phyloP scores from a whole-genome alignment of 805 yeast species.

The Kluyveromyces nonfermentans region DNA sequence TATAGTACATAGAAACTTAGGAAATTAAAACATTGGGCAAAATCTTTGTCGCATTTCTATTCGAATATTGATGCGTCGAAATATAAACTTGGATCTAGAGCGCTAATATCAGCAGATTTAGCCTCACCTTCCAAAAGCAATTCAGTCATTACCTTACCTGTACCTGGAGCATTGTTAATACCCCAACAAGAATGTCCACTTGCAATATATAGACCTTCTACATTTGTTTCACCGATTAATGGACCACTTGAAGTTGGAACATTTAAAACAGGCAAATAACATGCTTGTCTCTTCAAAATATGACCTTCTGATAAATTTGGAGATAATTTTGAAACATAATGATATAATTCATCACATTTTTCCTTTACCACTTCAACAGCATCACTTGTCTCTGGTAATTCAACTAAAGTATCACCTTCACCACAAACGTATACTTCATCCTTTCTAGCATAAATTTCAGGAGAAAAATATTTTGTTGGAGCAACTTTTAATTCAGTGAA shows the following conservation, averaged over 20 bases:
- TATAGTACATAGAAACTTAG: background rate
- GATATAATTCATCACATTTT: conserved; percentile 80
- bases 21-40: background rate
- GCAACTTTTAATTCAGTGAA: conserved; percentile 83
- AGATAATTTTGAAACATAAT: conserved; percentile 69
- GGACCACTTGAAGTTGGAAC: conserved; percentile 93
- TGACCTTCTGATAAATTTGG: conserved; percentile 63
- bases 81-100: conserved; percentile 77
- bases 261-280: conserved; percentile 89
- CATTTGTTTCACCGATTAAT: conserved; percentile 86
- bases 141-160: conserved; percentile 91
- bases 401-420: conserved; percentile 86
- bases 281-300: conserved; percentile 79
- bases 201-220: conserved; percentile 65
- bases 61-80: conserved; percentile 56
- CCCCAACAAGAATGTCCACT: conserved; percentile 99
- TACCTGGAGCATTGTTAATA: conserved; percentile 93
- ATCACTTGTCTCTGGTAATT: conserved; percentile 88
- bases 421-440: conserved; percentile 97
- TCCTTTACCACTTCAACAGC: conserved; percentile 82
- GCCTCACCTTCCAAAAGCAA: conserved; percentile 75
- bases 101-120: conserved; percentile 64
- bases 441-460: conserved; percentile 89
- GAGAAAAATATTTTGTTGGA: conserved; percentile 64
- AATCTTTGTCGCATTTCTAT: conserved; percentile 1